Conservation (phyloP, 768 basidiomycete genomes). For the Collybia mongolica region DNA sequence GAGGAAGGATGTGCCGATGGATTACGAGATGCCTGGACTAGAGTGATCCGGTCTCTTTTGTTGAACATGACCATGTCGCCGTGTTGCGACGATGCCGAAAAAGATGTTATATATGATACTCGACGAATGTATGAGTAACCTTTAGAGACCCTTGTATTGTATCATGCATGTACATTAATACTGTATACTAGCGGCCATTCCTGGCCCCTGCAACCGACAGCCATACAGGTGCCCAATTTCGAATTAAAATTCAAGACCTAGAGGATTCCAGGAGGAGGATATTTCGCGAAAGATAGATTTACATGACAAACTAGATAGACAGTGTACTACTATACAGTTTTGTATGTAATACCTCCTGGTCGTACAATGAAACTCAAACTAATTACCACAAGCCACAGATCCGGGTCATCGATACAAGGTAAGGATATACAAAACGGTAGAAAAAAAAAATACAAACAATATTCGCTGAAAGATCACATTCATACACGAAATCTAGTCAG, state of each 20-base stretch:
- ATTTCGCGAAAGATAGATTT: no score
- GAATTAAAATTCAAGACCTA: no score
- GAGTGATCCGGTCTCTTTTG: slow-evolving; percentile 14
- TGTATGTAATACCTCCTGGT: background rate
- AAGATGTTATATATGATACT: background rate
- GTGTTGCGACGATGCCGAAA: background rate
- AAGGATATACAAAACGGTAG: background rate
- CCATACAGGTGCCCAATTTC: no score
- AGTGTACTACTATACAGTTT: no score
- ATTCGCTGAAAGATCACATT: background rate
- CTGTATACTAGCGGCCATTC: no score
- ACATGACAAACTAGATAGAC: no score
- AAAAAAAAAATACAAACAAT: background rate
- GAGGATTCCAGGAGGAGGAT: no score
- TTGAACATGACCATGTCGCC: background rate
- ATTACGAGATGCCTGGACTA: slow-evolving; percentile 63
- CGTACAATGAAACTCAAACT: background rate
- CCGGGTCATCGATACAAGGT: background rate
- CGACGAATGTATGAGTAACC: no score
- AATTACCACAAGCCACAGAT: background rate
- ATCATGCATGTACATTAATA: no score
- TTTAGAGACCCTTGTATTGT: no score
- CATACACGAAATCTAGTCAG: background rate
- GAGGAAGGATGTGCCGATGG: slow-evolving; percentile 74
- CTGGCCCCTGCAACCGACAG: no score